Conservation (phyloP, 2,329 filamentous ascomycete species). For the Fusarium burgessii region DNA sequence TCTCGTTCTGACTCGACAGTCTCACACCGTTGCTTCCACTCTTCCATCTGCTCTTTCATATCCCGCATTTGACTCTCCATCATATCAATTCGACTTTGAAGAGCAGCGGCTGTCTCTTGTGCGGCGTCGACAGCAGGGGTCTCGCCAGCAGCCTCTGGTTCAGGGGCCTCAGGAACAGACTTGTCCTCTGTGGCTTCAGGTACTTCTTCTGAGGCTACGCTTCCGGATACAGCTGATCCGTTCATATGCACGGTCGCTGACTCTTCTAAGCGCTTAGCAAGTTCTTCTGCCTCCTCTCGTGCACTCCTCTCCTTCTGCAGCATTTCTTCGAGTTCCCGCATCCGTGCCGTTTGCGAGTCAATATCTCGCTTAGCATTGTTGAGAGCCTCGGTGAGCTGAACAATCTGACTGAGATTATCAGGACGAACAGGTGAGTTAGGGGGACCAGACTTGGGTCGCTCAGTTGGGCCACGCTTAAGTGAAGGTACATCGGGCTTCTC, state of each 20-base stretch:
- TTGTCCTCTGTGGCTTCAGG: constrained; percentile 37
- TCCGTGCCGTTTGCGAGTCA: constrained; percentile 81
- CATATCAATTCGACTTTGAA: constrained; percentile 77
- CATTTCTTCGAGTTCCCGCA: constrained; percentile 81
- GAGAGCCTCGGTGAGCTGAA: constrained; percentile 86
- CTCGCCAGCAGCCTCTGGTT: constrained; percentile 51
- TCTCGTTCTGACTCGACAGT: constrained; percentile 82
- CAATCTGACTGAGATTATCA: constrained; percentile 77
- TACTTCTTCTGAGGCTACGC: constrained; percentile 29
- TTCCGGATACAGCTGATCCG: constrained; percentile 41
- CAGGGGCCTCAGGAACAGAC: constrained; percentile 32
- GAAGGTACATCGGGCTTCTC: constrained; percentile 88
- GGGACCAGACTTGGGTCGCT: constrained; percentile 72
- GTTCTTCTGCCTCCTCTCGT: constrained; percentile 85
- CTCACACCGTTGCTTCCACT: constrained; percentile 82
- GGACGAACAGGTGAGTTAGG: constrained; percentile 70
- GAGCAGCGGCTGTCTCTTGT: constrained; percentile 46
- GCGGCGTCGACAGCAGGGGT: constrained; percentile 55
- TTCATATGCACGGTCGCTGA: constrained; percentile 55
- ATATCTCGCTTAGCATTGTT: constrained; percentile 87
- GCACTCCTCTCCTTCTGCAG: constrained; percentile 84
- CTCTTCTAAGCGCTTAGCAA: constrained; percentile 77
- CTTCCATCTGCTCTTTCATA: constrained; percentile 82
- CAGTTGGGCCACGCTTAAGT: constrained; percentile 80
- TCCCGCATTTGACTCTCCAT: constrained; percentile 85